Percentiles rank a stretch among this genome's conserved stretches.
phyloP scores from a whole-genome alignment of 257 asterid species.

The Penstemon newberryi region DNA sequence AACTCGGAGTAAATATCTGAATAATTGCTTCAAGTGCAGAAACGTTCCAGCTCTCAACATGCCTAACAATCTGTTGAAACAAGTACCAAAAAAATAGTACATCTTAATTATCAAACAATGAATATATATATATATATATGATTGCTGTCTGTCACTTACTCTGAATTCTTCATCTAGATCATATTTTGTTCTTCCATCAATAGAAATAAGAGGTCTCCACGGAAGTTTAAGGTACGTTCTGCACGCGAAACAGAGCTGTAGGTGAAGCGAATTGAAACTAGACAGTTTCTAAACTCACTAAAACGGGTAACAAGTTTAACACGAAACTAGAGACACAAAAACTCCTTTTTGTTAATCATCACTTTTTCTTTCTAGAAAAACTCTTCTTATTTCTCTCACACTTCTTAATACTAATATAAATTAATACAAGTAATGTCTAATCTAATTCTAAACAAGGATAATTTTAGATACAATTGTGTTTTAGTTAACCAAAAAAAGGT shows the following conservation, averaged over 20 bases:
- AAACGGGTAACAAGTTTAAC: too few species aligned
- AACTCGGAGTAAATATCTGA: conserved; percentile 69
- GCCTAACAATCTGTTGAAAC: conserved; percentile 55
- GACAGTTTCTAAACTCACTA: background rate
- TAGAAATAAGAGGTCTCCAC: conserved; percentile 67
- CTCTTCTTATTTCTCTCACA: too few species aligned
- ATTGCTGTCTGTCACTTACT: conserved; percentile 38
- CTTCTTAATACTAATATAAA: too few species aligned
- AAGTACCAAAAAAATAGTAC: background rate
- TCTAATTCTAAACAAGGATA: background rate
- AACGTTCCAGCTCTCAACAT: conserved; percentile 75
- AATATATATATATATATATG: background rate
- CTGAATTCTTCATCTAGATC: conserved; percentile 48
- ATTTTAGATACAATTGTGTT: background rate
- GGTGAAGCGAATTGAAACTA: background rate
- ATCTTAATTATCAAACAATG: background rate
- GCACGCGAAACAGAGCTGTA: conserved; percentile 29
- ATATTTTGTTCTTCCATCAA: conserved; percentile 68
- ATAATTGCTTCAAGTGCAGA: conserved; percentile 76
- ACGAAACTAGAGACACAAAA: too few species aligned
- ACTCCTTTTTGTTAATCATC: too few species aligned
- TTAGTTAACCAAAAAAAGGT: background rate
- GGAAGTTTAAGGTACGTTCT: conserved; percentile 81
- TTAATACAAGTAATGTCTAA: too few species aligned
- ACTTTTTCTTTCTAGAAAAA: too few species aligned